Percentiles rank a stretch among this genome's conserved stretches.
Conservation (phyloP, 164 flowering plant genomes). For the Liquidambar formosana region DNA sequence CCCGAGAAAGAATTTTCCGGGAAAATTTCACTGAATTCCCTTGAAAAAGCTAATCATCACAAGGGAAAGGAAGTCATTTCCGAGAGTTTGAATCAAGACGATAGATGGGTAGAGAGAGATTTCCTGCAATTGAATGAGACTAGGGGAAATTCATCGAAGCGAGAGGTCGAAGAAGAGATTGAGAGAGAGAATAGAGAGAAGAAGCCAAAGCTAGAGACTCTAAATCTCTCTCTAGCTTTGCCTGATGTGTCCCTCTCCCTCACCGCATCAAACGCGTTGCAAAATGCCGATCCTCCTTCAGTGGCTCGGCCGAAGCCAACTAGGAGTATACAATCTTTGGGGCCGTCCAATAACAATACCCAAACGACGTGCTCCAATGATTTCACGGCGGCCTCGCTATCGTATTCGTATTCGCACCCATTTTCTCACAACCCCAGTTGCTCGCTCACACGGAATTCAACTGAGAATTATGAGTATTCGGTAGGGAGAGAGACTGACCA, state of each 20-base stretch:
- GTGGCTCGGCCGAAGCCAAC: constrained; percentile 31
- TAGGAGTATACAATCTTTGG: constrained; percentile 58
- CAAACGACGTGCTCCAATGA: constrained; percentile 77
- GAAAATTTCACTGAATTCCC: constrained; percentile 31
- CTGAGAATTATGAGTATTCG: constrained; percentile 71
- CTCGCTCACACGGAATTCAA: constrained; percentile 80
- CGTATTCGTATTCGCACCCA: constrained; percentile 74
- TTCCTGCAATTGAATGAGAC: constrained; percentile 66
- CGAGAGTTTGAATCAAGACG: constrained; percentile 40
- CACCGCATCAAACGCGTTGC: constrained; percentile 51
- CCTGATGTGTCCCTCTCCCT: constrained; percentile 80
- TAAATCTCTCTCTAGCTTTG: constrained; percentile 75
- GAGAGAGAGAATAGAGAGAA: constrained; percentile 49
- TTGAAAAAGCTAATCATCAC: constrained; percentile 30
- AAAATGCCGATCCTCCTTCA: constrained; percentile 32
- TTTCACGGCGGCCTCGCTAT: constrained; percentile 73
- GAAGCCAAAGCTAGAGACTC: constrained; percentile 73
- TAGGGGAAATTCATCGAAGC: constrained; percentile 42
- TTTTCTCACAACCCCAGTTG: constrained; percentile 95
- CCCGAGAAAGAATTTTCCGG: constrained; percentile 44
- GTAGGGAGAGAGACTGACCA: constrained; percentile 73
- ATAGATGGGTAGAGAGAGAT: constrained; percentile 85
- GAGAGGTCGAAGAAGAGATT: constrained; percentile 38
- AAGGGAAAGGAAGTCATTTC: constrained; percentile 72
- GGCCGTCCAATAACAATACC: constrained; percentile 60